Evolutionary conservation across 2,329 filamentous ascomycete genomes (phyloP).

Genomic region (Curvularia hawaiiensis): DNA sequence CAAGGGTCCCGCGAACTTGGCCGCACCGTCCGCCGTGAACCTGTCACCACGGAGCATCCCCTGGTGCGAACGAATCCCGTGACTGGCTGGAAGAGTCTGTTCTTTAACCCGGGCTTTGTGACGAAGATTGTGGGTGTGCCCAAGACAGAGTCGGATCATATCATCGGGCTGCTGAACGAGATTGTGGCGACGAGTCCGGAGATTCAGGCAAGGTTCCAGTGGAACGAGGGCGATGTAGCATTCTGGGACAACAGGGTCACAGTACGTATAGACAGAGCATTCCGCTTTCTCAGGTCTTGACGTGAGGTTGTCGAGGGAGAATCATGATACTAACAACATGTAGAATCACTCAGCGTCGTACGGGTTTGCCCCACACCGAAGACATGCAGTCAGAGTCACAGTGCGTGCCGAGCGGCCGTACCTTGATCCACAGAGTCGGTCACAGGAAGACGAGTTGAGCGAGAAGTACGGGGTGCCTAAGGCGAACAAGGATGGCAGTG

Average conservation of each 20-base stretch:
- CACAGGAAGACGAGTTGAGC: slow-evolving; percentile 60
- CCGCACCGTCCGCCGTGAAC: slow-evolving; percentile 58
- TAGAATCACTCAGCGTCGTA: slow-evolving; percentile 62
- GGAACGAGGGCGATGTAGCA: slow-evolving; percentile 68
- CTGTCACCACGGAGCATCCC: slow-evolving; percentile 61
- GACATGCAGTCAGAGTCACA: slow-evolving; percentile 60
- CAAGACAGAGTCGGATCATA: slow-evolving; percentile 60
- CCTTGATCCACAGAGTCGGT: slow-evolving; percentile 52
- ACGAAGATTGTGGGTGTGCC: slow-evolving; percentile 64
- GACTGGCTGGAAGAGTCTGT: slow-evolving; percentile 66
- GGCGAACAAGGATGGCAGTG: slow-evolving; percentile 62
- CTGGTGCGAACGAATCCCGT: slow-evolving; percentile 65
- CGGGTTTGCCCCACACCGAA: slow-evolving; percentile 61
- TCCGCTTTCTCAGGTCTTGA: background rate
- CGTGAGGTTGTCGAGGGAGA: background rate
- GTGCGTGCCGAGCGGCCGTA: slow-evolving; percentile 55
- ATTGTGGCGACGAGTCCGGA: slow-evolving; percentile 66
- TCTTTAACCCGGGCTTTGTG: slow-evolving; percentile 64
- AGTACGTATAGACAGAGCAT: slow-evolving; percentile 37
- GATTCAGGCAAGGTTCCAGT: slow-evolving; percentile 69
- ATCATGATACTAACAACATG: slow-evolving; percentile 6
- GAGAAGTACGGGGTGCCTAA: slow-evolving; percentile 55
- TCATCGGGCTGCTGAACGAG: slow-evolving; percentile 59
- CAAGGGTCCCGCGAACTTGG: slow-evolving; percentile 56
- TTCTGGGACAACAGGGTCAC: slow-evolving; percentile 70